phyloP scores from a whole-genome alignment of 441 rosid genomes.

The Bocquillonia castaneifolia region DNA sequence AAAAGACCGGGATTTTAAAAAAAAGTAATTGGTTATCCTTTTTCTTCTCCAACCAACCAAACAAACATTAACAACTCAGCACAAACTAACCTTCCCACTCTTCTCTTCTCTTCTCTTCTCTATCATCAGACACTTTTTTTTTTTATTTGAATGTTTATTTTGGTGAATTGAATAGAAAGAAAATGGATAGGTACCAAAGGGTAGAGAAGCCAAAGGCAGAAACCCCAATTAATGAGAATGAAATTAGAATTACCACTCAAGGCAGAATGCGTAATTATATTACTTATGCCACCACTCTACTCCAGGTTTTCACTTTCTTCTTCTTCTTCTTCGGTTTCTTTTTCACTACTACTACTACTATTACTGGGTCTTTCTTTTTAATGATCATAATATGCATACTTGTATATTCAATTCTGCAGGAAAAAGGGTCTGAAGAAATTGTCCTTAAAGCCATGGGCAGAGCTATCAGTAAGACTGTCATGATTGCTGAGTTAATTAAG shows the following conservation, averaged over 20 bases:
- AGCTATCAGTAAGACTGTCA: constrained; percentile 18
- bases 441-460: constrained; percentile 17
- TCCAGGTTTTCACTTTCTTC: constrained; percentile 35
- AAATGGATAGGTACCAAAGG: constrained; percentile 66
- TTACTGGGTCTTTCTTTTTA: neutral
- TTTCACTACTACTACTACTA: neutral
- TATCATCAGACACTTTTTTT: no score
- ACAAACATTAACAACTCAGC: neutral
- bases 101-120: neutral
- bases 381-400: neutral
- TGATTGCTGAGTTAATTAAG: constrained; percentile 18
- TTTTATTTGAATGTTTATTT: neutral
- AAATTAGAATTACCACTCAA: constrained; percentile 60
- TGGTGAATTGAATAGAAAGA: neutral
- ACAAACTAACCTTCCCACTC: neutral
- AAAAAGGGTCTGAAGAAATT: constrained; percentile 13
- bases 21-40: neutral
- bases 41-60: constrained; percentile 10
- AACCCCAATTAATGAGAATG: constrained; percentile 56
- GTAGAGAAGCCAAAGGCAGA: constrained; percentile 56
- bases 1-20: neutral
- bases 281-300: constrained; percentile 61
- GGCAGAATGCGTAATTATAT: constrained; percentile 69
- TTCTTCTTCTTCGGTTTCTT: neutral
- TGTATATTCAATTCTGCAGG: neutral